Evolutionary conservation across 169 alveolate genomes (phyloP).

Genomic region (Plasmodium vinckei): DNA sequence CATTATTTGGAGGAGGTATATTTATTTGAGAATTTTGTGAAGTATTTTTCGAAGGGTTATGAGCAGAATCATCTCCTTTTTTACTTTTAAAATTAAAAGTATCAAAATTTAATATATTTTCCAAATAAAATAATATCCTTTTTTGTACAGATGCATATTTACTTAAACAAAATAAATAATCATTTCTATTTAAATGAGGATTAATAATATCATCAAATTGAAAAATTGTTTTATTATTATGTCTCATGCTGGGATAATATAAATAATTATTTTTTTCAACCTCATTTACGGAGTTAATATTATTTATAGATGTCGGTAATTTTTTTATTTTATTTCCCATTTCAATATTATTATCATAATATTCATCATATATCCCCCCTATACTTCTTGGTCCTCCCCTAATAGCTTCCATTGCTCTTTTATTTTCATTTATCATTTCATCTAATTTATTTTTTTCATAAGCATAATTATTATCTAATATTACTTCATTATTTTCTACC

Average conservation of each 20-base stretch:
- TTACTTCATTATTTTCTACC: no score
- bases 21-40: background rate
- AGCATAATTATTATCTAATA: no score
- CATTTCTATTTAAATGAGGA: constrained; percentile 42
- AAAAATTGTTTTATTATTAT: constrained; percentile 28
- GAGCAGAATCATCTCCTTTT: constrained; percentile 18
- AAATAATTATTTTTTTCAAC: constrained; percentile 2
- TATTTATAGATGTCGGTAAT: no score
- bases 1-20: no score
- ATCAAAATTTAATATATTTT: constrained; percentile 63
- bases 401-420: no score
- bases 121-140: constrained; percentile 58
- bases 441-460: no score
- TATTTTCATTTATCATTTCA: no score
- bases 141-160: constrained; percentile 66
- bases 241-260: background rate
- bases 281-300: background rate
- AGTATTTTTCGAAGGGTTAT: background rate
- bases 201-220: constrained; percentile 66
- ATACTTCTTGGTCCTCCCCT: no score
- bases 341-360: no score
- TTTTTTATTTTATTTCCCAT: background rate
- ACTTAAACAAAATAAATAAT: constrained; percentile 48
- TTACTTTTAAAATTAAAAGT: constrained; percentile 59
- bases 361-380: no score